Conservation (phyloP, 2,329 filamentous ascomycete genomes). For the Alternaria ventricosa region DNA sequence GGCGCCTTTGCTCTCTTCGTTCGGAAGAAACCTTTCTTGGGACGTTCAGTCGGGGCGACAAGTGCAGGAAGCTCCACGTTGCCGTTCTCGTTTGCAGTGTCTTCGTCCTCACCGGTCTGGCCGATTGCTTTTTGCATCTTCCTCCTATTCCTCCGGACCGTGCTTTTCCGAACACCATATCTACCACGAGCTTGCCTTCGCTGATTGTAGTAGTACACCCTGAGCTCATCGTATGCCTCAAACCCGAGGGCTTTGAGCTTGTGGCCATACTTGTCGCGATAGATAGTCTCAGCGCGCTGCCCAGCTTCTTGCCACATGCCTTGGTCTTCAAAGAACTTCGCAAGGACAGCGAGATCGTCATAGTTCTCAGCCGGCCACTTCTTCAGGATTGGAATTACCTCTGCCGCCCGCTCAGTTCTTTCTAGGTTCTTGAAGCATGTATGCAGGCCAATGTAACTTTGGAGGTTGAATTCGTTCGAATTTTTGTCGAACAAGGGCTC, state of each 20-base stretch:
- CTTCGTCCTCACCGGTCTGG: slow-evolving; percentile 24
- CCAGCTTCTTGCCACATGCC: slow-evolving; percentile 64
- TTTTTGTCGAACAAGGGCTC: slow-evolving; percentile 51
- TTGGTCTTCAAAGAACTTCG: slow-evolving; percentile 79
- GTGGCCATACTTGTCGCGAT: slow-evolving; percentile 64
- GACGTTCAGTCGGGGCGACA: slow-evolving; percentile 28
- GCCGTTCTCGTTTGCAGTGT: slow-evolving; percentile 17
- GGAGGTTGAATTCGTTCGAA: slow-evolving; percentile 34
- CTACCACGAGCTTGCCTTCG: slow-evolving; percentile 38
- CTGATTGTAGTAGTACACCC: slow-evolving; percentile 32
- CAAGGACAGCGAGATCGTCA: slow-evolving; percentile 78
- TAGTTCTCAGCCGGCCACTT: slow-evolving; percentile 74
- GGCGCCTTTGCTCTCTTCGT: slow-evolving; percentile 28
- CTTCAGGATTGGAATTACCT: slow-evolving; percentile 76
- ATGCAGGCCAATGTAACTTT: slow-evolving; percentile 48
- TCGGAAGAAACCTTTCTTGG: slow-evolving; percentile 39
- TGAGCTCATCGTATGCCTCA: slow-evolving; percentile 37
- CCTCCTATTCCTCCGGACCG: slow-evolving; percentile 33
- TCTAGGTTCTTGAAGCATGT: slow-evolving; percentile 71
- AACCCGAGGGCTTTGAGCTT: slow-evolving; percentile 54
- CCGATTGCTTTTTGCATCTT: slow-evolving; percentile 34
- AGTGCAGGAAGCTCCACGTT: slow-evolving; percentile 26
- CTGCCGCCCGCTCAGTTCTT: slow-evolving; percentile 73
- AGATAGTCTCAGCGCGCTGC: slow-evolving; percentile 67
- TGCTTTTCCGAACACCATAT: slow-evolving; percentile 35